Evolutionary conservation across 2,329 filamentous ascomycete species (phyloP), one percentile per base, ranked within the genome.

Genomic region (Cytospora piceicola): DNA sequence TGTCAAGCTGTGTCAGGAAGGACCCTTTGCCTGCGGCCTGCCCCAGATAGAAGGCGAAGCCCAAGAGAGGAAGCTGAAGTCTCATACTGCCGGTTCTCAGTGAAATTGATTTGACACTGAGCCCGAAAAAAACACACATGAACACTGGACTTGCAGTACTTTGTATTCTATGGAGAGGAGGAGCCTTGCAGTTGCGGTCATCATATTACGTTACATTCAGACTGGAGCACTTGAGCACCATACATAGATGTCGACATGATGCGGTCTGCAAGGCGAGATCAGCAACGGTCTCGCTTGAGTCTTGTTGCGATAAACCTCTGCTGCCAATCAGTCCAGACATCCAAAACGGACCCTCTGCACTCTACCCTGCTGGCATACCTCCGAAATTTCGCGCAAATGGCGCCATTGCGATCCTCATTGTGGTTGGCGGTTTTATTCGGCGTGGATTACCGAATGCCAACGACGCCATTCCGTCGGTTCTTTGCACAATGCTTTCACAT

Each of bases 1-100:
- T 70, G 62, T 72, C 65, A 17, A 74, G 64, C 57, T 74, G 69
- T 20, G 57, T 69, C 30, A 76, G 61, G 58, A 75, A 76, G 22
- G 74, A 73, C 0, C 63, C 66, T 20, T 39, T 53, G 49, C 54
- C 57, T 9, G 56, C 49, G 30, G 24, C 59, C 30, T 36, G 1
- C 15, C 36, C 54, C 20, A 65, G 29, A 12, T 56, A 32, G 22
- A 63, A 22, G 46, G 55, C 36, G 11, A 67, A 2, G 29, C 58
- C 34, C 32, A 32, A 27, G 17, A 63, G 15, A 11, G 27, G 34
- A 3, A 46, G 30, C 1, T 63, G 34, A 30, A 34, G 22, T 14
- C 55, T 29, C 66, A 65, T 67, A 9, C 3, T 55, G 27, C 27
- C 52, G 36, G 22, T 36, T 3, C 15, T n/a, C 4, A 14, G 15